A percentile compares a stretch with the other conserved stretches of the same genome.
These are phyloP conservation scores for Termitomyces sp. DNA, from an alignment of 768 basidiomycete genomes.

Conservation along the genomic window DNA sequence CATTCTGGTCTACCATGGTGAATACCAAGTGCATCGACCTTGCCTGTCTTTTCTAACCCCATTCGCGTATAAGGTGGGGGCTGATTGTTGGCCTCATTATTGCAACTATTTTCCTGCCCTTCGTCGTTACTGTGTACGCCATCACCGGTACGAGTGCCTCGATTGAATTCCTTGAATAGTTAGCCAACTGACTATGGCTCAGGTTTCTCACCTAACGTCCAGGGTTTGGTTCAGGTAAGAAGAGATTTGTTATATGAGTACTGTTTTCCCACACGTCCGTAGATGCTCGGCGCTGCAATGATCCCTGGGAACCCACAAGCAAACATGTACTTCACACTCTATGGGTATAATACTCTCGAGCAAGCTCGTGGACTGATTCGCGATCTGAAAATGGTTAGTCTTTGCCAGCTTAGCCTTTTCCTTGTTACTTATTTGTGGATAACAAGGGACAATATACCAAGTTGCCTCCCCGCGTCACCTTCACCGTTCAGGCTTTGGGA, in stretches of 20 bases:
- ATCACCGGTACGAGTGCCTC: slow-evolving; percentile 32
- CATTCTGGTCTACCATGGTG: slow-evolving; percentile 53
- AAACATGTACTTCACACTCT: slow-evolving; percentile 31
- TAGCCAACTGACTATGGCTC: not conserved
- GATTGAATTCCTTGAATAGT: not conserved
- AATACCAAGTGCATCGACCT: slow-evolving; percentile 2
- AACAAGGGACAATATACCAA: slow-evolving; percentile 37
- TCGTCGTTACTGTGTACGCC: slow-evolving; percentile 49
- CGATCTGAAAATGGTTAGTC: slow-evolving; percentile 26
- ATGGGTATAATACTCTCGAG: slow-evolving; percentile 26
- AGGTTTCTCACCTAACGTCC: slow-evolving; percentile 33
- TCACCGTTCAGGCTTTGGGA: slow-evolving; percentile 46
- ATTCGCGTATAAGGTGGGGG: slow-evolving; percentile 36
- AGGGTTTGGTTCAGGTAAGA: slow-evolving; percentile 35
- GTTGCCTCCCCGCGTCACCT: slow-evolving; percentile 54
- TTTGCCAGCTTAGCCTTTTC: not conserved
- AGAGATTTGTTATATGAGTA: slow-evolving; percentile 48
- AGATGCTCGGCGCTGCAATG: slow-evolving; percentile 41
- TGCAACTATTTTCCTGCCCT: slow-evolving; percentile 41
- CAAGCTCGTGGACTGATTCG: slow-evolving; percentile 21
- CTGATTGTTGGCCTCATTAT: slow-evolving; percentile 48
- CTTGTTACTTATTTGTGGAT: not conserved
- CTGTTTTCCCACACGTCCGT: slow-evolving; percentile 4
- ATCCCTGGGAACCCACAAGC: slow-evolving; percentile 38
- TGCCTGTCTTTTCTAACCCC: not conserved